A percentile compares a stretch with the other conserved stretches of the same genome.
Conservation (phyloP, 768 basidiomycete species). For the Suillus weaverae region DNA sequence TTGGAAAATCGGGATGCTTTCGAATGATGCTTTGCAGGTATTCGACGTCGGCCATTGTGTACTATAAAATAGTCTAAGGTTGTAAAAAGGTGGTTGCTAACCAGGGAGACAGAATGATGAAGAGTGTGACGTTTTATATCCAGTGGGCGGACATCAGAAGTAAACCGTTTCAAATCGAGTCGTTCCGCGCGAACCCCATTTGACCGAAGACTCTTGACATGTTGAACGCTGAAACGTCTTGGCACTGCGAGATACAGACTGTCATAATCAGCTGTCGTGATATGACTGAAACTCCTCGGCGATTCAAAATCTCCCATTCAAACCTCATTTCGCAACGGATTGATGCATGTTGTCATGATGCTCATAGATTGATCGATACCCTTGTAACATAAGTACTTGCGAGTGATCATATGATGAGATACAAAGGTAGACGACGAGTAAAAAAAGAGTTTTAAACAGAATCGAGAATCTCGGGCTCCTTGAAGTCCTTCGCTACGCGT, state of each 20-base stretch:
- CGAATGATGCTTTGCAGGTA: constrained; percentile 62
- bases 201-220: background rate
- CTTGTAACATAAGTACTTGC: constrained; percentile 33
- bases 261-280: background rate
- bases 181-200: background rate
- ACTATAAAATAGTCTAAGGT: background rate
- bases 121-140: background rate
- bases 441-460: constrained; percentile 67
- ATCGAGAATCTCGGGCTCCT: constrained; percentile 93
- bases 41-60: constrained; percentile 72
- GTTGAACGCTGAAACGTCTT: background rate
- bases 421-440: constrained; percentile 37
- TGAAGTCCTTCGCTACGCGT: constrained; percentile 93
- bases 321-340: background rate
- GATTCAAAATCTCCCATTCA: background rate
- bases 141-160: background rate
- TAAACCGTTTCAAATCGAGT: background rate
- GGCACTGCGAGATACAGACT: background rate
- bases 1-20: constrained; percentile 79
- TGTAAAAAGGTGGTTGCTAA: background rate
- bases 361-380: constrained; percentile 40
- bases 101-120: background rate
- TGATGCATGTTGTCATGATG: constrained; percentile 18
- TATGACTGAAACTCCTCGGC: background rate
- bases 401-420: constrained; percentile 30